Evolutionary conservation across 345 rosid species (phyloP).

Genomic region (Gossypium turneri): DNA sequence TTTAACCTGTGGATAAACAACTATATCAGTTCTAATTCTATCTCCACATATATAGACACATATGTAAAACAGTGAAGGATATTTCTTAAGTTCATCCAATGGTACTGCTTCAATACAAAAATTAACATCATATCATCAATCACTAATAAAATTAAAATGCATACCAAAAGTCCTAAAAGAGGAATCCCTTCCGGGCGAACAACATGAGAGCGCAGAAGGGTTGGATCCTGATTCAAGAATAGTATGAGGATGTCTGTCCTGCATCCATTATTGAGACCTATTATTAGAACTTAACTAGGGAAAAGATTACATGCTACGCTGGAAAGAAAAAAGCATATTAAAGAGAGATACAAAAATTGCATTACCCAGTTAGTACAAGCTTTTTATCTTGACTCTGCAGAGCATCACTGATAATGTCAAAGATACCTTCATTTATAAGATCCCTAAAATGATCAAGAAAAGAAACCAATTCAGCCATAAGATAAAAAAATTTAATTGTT

Average conservation of each 20-base stretch:
- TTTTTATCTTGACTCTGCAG: constrained; percentile 73
- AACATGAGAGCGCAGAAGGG: constrained; percentile 70
- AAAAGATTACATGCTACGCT: background rate
- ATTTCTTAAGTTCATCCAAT: background rate
- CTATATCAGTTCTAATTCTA: constrained; percentile 11
- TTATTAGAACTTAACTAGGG: constrained; percentile 19
- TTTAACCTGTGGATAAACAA: constrained; percentile 56
- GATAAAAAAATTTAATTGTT: background rate
- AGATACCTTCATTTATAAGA: constrained; percentile 68
- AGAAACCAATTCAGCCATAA: constrained; percentile 1
- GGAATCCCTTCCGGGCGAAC: constrained; percentile 60
- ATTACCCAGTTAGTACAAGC: constrained; percentile 84
- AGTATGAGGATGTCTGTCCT: constrained; percentile 90
- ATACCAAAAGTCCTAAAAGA: constrained; percentile 90
- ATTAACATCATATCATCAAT: background rate
- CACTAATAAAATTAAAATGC: constrained; percentile 17
- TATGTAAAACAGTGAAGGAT: background rate
- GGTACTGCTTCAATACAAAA: background rate
- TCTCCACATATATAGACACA: background rate
- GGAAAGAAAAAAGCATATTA: constrained; percentile 1
- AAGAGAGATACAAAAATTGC: constrained; percentile 3
- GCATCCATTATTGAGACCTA: constrained; percentile 52
- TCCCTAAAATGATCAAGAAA: constrained; percentile 47
- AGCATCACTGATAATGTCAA: constrained; percentile 66
- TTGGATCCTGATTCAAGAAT: constrained; percentile 71